Evolutionary conservation across 2,329 filamentous ascomycete species (phyloP).

Genomic region (Tolypocladium capitatum): DNA sequence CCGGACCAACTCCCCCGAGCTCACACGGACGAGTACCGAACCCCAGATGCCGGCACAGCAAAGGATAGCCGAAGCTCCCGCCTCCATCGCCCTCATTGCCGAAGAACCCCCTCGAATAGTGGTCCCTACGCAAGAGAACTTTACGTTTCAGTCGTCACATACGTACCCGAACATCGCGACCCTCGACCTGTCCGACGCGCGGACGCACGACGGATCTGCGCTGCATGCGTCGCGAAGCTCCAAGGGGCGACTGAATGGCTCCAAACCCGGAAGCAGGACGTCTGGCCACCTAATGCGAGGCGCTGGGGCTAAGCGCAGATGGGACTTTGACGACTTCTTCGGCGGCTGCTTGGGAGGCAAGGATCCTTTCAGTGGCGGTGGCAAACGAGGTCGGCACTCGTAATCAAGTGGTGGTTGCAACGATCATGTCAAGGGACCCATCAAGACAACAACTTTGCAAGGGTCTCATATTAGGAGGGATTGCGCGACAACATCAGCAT

Average conservation of each 20-base stretch:
- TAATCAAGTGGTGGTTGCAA: conserved; percentile 9
- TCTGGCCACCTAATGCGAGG: conserved; percentile 42
- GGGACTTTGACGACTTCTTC: conserved; percentile 64
- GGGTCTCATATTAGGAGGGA: conserved; percentile 6
- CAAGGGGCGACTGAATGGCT: conserved; percentile 15
- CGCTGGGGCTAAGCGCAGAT: conserved; percentile 58
- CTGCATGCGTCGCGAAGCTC: conserved; percentile 12
- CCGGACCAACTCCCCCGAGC: conserved; percentile 42
- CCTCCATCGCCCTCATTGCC: conserved; percentile 11
- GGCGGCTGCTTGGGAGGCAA: conserved; percentile 53
- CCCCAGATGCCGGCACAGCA: conserved; percentile 17
- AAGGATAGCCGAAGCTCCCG: conserved; percentile 12
- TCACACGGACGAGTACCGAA: conserved; percentile 33
- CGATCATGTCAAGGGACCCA: conserved; percentile 3
- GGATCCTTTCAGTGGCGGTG: conserved; percentile 37
- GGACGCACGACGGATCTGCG: conserved; percentile 24
- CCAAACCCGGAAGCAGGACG: conserved; percentile 13
- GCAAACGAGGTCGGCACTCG: conserved; percentile 38
- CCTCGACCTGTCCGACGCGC: conserved; percentile 42
- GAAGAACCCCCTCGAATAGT: conserved; percentile 25
- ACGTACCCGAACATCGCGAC: conserved; percentile 48
- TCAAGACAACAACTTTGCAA: conserved; percentile 2
- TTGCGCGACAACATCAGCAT: conserved; percentile 17
- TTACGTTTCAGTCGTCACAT: conserved; percentile 57
- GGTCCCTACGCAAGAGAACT: conserved; percentile 45